A percentile compares a stretch with the other conserved stretches of the same genome.
phyloP scores from a whole-genome alignment of 163 green algal genomes.

The Volvox carteri region DNA sequence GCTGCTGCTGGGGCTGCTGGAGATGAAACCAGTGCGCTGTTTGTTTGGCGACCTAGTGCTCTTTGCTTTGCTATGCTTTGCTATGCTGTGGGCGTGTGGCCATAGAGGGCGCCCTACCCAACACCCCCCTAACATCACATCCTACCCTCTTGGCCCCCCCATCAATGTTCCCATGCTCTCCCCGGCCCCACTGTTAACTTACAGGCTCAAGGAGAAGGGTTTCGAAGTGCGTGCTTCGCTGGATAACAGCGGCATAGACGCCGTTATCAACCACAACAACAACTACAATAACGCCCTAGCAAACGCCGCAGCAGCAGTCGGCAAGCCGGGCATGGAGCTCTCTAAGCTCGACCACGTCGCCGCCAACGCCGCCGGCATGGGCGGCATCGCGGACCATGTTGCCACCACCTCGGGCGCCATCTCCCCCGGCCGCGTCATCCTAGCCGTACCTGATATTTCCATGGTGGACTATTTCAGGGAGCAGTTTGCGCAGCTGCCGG shows the following conservation, averaged over 20 bases:
- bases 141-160: too few relatives aligned
- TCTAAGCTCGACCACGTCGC: constrained; percentile 41
- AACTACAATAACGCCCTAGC: too few relatives aligned
- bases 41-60: too few relatives aligned
- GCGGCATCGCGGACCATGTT: not conserved
- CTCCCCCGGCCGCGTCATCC: constrained; percentile 64
- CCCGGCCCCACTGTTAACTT: too few relatives aligned
- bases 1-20: too few relatives aligned
- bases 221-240: constrained; percentile 68
- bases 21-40: too few relatives aligned
- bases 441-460: constrained; percentile 64
- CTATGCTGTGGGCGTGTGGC: too few relatives aligned
- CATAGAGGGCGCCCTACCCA: too few relatives aligned
- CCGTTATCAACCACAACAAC: not conserved
- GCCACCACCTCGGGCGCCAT: constrained; percentile 45
- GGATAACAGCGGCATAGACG: constrained; percentile 22
- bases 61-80: too few relatives aligned
- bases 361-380: constrained; percentile 11
- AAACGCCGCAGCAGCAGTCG: too few relatives aligned
- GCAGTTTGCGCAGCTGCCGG: constrained; percentile 66
- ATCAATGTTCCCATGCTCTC: too few relatives aligned
- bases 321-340: not conserved
- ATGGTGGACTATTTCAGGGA: constrained; percentile 70
- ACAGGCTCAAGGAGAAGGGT: constrained; percentile 59
- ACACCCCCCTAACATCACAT: too few relatives aligned